Conservation (phyloP, 176 grass and related monocot genomes). For the Zoysia pacifica region DNA sequence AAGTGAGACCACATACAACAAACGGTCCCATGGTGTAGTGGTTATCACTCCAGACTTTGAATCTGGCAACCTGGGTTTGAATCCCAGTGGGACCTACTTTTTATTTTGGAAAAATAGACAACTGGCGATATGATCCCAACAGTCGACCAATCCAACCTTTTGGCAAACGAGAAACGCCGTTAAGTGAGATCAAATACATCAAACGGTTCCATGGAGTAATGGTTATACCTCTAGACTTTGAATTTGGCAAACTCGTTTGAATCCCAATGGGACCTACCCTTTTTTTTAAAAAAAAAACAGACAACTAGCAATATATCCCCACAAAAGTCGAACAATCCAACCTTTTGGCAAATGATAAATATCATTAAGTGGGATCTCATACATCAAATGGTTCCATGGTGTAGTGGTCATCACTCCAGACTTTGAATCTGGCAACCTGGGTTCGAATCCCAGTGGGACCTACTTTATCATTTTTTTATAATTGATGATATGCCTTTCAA, state of each 20-base stretch:
- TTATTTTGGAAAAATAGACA: no score
- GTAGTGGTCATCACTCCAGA: conserved; percentile 96
- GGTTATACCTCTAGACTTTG: not conserved
- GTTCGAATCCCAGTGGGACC: conserved; percentile 76
- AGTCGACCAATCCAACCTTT: not conserved
- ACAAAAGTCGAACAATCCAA: not conserved
- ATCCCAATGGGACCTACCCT: conserved; percentile 41
- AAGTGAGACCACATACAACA: not conserved
- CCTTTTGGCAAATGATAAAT: not conserved
- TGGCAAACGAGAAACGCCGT: not conserved
- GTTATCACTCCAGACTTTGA: conserved; percentile 95
- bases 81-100: conserved; percentile 49
- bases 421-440: conserved; percentile 93
- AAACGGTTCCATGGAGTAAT: not conserved
- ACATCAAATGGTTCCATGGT: conserved; percentile 59
- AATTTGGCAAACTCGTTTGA: not conserved
- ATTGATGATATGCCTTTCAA: not conserved
- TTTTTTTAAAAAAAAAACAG: not conserved
- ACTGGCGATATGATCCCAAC: no score
- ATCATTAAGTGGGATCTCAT: not conserved
- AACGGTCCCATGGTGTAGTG: conserved; percentile 77
- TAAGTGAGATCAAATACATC: not conserved
- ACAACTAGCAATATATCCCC: no score
- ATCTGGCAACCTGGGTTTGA: conserved; percentile 81
- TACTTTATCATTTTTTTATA: conserved; percentile 15